These are phyloP conservation scores for Exophiala aquamarina DNA, from an alignment of 2,329 filamentous ascomycete genomes.

Conservation along the genomic window DNA sequence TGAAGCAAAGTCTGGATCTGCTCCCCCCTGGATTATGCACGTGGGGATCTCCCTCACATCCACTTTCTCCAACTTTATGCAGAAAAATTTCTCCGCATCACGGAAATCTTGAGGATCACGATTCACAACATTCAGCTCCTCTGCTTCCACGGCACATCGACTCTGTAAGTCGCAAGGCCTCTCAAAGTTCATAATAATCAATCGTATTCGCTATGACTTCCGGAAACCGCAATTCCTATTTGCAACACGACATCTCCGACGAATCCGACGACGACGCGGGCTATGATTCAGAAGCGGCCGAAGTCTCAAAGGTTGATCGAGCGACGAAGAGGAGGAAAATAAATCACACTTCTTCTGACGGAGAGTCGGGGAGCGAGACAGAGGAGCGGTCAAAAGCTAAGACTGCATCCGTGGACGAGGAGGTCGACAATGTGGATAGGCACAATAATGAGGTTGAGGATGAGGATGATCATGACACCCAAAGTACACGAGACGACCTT, in stretches of 20 bases:
- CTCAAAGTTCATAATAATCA: too few relatives aligned
- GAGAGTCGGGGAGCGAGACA: conserved; percentile 34
- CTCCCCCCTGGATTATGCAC: too few relatives aligned
- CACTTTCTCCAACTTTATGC: too few relatives aligned
- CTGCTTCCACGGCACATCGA: too few relatives aligned
- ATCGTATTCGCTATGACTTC: conserved; percentile 8
- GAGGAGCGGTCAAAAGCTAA: background rate
- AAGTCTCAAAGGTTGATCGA: conserved; percentile 37
- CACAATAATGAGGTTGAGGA: too few relatives aligned
- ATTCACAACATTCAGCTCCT: too few relatives aligned
- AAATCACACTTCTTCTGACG: conserved; percentile 22
- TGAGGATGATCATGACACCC: background rate
- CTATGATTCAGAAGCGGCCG: conserved; percentile 47
- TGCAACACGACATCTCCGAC: conserved; percentile 36
- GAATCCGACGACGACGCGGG: conserved; percentile 40
- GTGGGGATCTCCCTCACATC: too few relatives aligned
- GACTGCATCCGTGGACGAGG: background rate
- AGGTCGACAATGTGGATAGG: background rate
- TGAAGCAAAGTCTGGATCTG: too few relatives aligned
- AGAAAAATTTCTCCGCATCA: too few relatives aligned
- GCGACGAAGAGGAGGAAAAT: conserved; percentile 25
- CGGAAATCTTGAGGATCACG: too few relatives aligned
- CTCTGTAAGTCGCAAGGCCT: too few relatives aligned
- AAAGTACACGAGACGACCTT: background rate
- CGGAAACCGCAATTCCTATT: conserved; percentile 15